Conservation (phyloP, 805 yeast species). For the Starmera caribaea region DNA sequence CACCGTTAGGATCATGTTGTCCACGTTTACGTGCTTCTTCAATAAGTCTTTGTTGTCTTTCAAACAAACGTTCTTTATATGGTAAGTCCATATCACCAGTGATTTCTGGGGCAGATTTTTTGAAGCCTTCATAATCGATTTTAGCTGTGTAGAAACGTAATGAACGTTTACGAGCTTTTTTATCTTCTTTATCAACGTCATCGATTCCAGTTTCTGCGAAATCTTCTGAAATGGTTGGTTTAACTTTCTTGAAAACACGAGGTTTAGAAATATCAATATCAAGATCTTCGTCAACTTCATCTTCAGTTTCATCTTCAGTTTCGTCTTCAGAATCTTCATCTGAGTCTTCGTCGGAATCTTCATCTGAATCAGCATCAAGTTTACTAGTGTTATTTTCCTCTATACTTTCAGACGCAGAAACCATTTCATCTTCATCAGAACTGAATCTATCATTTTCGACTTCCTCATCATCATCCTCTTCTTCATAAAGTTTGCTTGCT, state of each 20-base stretch:
- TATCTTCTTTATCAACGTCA: constrained; percentile 81
- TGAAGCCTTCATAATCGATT: constrained; percentile 68
- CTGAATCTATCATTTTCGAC: constrained; percentile 7
- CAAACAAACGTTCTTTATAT: constrained; percentile 80
- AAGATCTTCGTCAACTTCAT: constrained; percentile 20
- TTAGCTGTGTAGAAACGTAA: constrained; percentile 95
- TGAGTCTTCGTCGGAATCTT: constrained; percentile 12
- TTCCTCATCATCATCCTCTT: constrained; percentile 8
- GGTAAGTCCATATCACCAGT: constrained; percentile 90
- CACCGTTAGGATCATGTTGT: constrained; percentile 42
- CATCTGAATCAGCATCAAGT: constrained; percentile 6
- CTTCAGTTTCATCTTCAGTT: constrained; percentile 5
- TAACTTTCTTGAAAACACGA: constrained; percentile 37
- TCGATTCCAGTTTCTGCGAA: constrained; percentile 66
- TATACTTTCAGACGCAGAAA: constrained; percentile 4
- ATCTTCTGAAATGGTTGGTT: constrained; percentile 33
- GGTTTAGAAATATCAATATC: constrained; percentile 43
- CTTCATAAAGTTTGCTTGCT: constrained; percentile 43
- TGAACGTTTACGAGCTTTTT: constrained; percentile 66
- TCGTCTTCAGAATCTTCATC: constrained; percentile 6
- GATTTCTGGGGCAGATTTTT: constrained; percentile 46
- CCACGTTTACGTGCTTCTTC: constrained; percentile 91
- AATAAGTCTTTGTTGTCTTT: constrained; percentile 76
- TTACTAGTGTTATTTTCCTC: constrained; percentile 6
- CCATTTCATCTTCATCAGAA: constrained; percentile 13